A percentile compares a stretch with the other conserved stretches of the same genome.
Conservation (phyloP, 306 rosid genomes). For the Elaeagnus macrophylla region DNA sequence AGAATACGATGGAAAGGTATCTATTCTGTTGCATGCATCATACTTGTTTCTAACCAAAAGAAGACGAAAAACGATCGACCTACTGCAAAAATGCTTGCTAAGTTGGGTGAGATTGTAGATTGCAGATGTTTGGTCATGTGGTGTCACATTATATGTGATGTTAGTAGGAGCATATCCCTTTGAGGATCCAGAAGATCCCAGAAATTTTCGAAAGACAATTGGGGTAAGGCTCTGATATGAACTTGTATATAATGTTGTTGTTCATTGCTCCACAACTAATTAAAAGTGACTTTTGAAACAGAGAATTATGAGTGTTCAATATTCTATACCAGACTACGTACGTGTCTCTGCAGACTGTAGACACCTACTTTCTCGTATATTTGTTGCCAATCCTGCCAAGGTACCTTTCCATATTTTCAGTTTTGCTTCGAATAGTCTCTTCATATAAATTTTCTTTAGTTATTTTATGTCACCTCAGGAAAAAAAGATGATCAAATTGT, state of each 20-base stretch:
- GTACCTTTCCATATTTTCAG: slow-evolving; percentile 19
- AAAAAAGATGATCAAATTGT: too few species aligned
- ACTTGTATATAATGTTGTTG: background rate
- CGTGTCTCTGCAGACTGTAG: slow-evolving; percentile 64
- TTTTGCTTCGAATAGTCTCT: background rate
- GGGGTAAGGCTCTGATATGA: slow-evolving; percentile 34
- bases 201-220: slow-evolving; percentile 54
- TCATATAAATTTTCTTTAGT: background rate
- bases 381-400: slow-evolving; percentile 73
- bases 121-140: slow-evolving; percentile 98
- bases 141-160: slow-evolving; percentile 87
- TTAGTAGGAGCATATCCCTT: slow-evolving; percentile 92
- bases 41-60: too few species aligned
- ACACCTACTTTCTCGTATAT: slow-evolving; percentile 57
- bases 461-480: too few species aligned
- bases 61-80: too few species aligned
- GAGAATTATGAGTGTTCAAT: slow-evolving; percentile 73
- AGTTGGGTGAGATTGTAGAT: slow-evolving; percentile 37
- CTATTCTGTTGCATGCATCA: background rate
- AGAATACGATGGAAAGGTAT: slow-evolving; percentile 91
- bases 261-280: slow-evolving; percentile 3
- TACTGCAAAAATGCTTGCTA: slow-evolving; percentile 11
- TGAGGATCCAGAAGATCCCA: slow-evolving; percentile 84
- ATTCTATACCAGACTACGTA: slow-evolving; percentile 73
- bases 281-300: slow-evolving; percentile 30